Percentiles rank a stretch among this genome's conserved stretches.
These are phyloP conservation scores for Phytophthora agathidicida DNA, from an alignment of 352 stramenopile species.

Conservation along the genomic window DNA sequence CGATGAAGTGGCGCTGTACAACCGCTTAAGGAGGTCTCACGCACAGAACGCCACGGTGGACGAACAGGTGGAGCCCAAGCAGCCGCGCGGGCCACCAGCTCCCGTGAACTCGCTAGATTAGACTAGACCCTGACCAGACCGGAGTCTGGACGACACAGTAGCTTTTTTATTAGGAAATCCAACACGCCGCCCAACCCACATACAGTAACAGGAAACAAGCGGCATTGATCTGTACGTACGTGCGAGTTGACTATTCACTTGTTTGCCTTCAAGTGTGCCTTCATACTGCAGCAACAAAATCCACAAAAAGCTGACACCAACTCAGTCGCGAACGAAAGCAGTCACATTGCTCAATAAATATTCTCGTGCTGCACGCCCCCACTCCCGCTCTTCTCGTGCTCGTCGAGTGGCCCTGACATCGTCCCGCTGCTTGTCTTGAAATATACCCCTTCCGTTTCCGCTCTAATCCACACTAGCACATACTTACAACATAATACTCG, in stretches of 20 bases:
- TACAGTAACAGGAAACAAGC: conserved; percentile 19
- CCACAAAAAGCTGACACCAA: conserved; percentile 7
- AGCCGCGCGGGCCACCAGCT: conserved; percentile 21
- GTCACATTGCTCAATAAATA: conserved; percentile 37
- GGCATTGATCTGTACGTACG: conserved; percentile 10
- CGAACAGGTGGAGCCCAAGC: conserved; percentile 25
- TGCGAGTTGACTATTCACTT: conserved; percentile 22
- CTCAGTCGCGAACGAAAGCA: background rate
- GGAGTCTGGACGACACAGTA: conserved; percentile 26
- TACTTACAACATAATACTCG: conserved; percentile 35
- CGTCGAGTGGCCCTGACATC: too few species aligned
- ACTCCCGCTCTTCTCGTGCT: conserved; percentile 1
- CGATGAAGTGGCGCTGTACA: conserved; percentile 1
- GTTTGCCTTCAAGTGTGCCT: conserved; percentile 1
- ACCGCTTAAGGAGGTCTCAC: conserved; percentile 12
- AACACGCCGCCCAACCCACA: conserved; percentile 5
- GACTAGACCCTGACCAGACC: conserved; percentile 25
- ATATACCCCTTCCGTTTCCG: conserved; percentile 22
- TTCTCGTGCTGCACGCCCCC: conserved; percentile 2
- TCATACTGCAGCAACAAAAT: too few species aligned
- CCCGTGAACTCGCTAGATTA: conserved; percentile 34
- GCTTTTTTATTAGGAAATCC: conserved; percentile 33
- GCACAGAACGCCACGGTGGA: conserved; percentile 22
- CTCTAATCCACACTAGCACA: conserved; percentile 39
- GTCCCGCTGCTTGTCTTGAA: conserved; percentile 15